Base-by-base conservation (phyloP, 306 rosid genomes). In the Casuarina equisetifolia region DNA sequence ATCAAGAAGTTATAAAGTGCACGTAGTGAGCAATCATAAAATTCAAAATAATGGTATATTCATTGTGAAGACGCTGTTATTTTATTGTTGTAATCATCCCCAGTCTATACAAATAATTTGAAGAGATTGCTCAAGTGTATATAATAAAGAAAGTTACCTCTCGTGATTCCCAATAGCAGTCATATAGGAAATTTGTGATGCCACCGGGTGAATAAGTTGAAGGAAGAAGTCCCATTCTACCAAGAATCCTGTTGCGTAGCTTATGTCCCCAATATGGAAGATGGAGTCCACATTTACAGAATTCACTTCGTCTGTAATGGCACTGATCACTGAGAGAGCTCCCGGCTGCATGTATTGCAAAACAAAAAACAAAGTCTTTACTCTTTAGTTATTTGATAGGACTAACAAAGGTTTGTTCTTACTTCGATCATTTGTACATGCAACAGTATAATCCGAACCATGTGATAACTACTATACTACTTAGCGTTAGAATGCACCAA, bases 251-350 rank as follows among this genome's bases (percentile, higher is more conserved):
- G 96, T 90, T 48, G 97, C 95, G 38, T 92, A 94, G 86, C 98
- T 94, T 81, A 94, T 92, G 76, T 94, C 97, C 81, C 98, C 97
- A 72, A 94, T 90, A 83, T 94, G 98, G 84, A 94, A 90, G 43
- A 90, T 49, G 2, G 96, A 87, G 70, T 93, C 88, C 9, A 86
- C 82, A 9, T 76, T 82, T 72, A 84, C 83, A 2, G 90, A 78
- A 6, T 80, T 77, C 36, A 90, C 83, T 62, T 93, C 90, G 1
- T 81, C 76, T 4, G 83, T 43, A 72, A 90, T 77, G 10, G 92
- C 97, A 38, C 82, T 69, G 51, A 87, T 76, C 44, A 94, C 97
- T 4, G 95, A 87, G 49, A 92, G 74, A 15, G 98, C 90, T 80
- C 98, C 98, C 73, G 98, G 97, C 98, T 94, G n/a, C 9, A 25